Evolutionary conservation across 202 grass and related monocot species (phyloP), one percentile per base, ranked within the genome.

Genomic region (Digitaria exilis): DNA sequence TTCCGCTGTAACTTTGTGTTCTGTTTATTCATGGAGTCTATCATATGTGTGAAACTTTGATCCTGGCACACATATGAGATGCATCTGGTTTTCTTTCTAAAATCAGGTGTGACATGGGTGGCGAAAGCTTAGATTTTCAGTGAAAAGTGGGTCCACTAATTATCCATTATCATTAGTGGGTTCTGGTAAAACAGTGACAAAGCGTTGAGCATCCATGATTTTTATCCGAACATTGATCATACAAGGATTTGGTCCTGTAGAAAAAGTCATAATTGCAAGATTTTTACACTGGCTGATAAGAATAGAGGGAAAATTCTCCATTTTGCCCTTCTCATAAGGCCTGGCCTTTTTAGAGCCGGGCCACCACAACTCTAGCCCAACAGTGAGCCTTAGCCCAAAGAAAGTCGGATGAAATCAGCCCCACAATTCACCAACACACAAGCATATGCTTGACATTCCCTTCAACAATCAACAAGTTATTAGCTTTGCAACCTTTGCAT

Each of bases 161-260:
- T 19, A 5, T 48, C 50, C 25, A 32, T 21, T 19, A 5, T 48
- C 50, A 17, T 24, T 63, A 54, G 61, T 88, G 82, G 77, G 81
- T 58, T 76, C 28, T 76, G 82, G 87, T 76, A 71, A 62, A 55
- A 76, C 44, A 62, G 10, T 64, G 63, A 12, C 34, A 6, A 6
- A 81, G 34, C 25, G 24, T 13, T 61, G 16, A 79, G n/a, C 59
- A 48, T 60, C 16, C 5, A 37, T 6, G 31, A 21, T 41, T 7
- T 22, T 30, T 1, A 46, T 16, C 52, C 52, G 37, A 39, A 9
- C 32, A 65, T 7, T 5, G 9, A 24, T 34, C 6, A 21, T n/a
- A 71, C 6, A 17, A 86, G 9, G 48, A 46, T 31, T 9, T 3
- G 28, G 17, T 73, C 28, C 8, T 17, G 45, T 32, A 26, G 6